Evolutionary conservation across 2,329 filamentous ascomycete species (phyloP).

Genomic region (Fusarium sp.): DNA sequence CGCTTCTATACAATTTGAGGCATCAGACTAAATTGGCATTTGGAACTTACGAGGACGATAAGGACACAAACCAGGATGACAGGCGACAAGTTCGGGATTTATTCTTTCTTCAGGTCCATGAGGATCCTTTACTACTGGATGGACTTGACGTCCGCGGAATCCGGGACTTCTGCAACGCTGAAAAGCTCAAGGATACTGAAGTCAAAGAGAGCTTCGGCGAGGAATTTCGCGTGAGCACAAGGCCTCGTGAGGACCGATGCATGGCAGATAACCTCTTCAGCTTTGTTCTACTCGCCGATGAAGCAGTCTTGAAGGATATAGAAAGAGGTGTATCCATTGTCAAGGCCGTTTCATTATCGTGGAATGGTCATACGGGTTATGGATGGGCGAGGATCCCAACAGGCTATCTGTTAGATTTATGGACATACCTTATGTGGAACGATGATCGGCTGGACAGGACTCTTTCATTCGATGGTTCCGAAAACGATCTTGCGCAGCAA

Average conservation of each 20-base stretch:
- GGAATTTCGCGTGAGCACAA: neutral
- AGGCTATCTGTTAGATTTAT: conserved; percentile 16
- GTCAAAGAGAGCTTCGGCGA: no score
- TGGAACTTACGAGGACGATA: accelerated
- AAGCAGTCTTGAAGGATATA: conserved; percentile 1
- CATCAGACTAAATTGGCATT: neutral
- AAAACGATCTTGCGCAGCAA: neutral
- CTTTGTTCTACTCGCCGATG: conserved; percentile 1
- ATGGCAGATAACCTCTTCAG: conserved; percentile 3
- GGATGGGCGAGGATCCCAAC: conserved; percentile 31
- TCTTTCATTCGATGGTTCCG: accelerated
- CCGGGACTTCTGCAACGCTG: accelerated
- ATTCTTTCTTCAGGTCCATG: accelerated
- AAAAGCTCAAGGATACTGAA: neutral
- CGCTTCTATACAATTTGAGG: conserved; percentile 1
- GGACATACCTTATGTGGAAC: neutral
- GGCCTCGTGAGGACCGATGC: neutral
- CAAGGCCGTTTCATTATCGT: neutral
- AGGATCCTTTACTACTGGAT: accelerated
- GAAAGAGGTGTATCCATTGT: neutral
- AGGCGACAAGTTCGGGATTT: accelerated
- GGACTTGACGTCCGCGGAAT: accelerated
- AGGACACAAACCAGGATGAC: neutral
- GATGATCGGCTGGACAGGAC: accelerated
- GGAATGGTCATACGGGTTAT: neutral